Conservation (phyloP, 108 stramenopile genomes). For the Nitzschia sp. region DNA sequence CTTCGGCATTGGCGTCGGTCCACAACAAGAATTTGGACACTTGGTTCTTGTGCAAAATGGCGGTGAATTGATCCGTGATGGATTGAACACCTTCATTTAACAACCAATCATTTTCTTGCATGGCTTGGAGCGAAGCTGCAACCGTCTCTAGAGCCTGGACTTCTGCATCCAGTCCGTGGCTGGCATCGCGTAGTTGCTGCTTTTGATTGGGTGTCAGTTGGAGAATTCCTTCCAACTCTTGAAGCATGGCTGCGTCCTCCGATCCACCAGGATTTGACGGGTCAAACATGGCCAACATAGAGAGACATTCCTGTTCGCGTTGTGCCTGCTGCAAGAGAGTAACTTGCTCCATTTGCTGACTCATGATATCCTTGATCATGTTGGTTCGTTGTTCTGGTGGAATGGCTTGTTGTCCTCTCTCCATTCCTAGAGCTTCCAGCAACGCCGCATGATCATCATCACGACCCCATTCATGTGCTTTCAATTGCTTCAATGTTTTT, state of each 20-base stretch:
- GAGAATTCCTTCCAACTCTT: conserved; percentile 61
- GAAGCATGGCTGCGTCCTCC: conserved; percentile 46
- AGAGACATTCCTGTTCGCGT: conserved; percentile 66
- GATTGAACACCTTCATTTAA: conserved; percentile 75
- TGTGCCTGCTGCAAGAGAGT: conserved; percentile 63
- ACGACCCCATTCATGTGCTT: conserved; percentile 70
- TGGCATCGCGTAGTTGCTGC: conserved; percentile 36
- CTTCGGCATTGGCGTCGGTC: conserved; percentile 84
- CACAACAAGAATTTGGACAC: conserved; percentile 82
- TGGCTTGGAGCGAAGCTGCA: conserved; percentile 56
- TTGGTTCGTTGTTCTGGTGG: conserved; percentile 55
- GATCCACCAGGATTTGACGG: conserved; percentile 14
- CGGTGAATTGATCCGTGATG: conserved; percentile 69
- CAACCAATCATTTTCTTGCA: conserved; percentile 72
- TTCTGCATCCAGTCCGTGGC: conserved; percentile 56
- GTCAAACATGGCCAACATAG: conserved; percentile 18
- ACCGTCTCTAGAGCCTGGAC: conserved; percentile 67
- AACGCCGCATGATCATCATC: conserved; percentile 57
- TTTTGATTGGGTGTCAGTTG: conserved; percentile 62
- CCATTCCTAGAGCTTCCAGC: conserved; percentile 85
- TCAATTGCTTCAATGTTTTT: conserved; percentile 66
- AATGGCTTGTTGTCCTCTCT: conserved; percentile 79
- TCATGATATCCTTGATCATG: conserved; percentile 65
- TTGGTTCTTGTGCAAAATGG: conserved; percentile 83
- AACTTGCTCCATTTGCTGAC: conserved; percentile 80